Evolutionary conservation across 116 monocot genomes (phyloP), one percentile per base, ranked within the genome.

Genomic region (Trichopus zeylanicus): DNA sequence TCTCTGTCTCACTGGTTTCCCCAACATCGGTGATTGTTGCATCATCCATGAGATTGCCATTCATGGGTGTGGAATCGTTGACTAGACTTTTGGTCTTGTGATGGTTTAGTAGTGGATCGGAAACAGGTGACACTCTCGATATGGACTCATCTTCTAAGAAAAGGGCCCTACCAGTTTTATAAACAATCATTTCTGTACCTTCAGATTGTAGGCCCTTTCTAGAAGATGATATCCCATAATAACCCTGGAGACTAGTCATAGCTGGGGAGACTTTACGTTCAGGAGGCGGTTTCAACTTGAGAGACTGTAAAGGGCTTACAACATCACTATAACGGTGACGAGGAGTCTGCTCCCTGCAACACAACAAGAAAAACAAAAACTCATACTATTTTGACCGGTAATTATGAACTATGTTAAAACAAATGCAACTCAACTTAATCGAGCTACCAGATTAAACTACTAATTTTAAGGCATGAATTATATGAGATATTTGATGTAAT

Each of bases 211-310:
- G 53, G 1, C 53, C 49, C 13, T 23, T 72, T 51, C 67, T 81
- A 46, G 68, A 62, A 23, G 84, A 67, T 23, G 81, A 48, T 31
- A 83, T 71, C 32, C 80, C 74, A 67, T 88, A 83, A 48, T 83
- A 88, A 55, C 80, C 80, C 69, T 83, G 88, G 48, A 88, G 66
- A 39, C 48, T 77, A 68, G 73, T 88, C 88, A 83, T 88, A 29
- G 84, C 88, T 51, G 74, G 68, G 11, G 84, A 80, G 37, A 73
- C 56, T 57, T 58, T 57, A 13, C 51, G 59, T 21, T 18, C 57
- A 30, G 57, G 32, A 19, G 79, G 32, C 38, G 79, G 32, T 32
- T 70, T 82, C 61, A 65, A 31, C 19, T 63, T 75, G 7, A 81
- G 69, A 4, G 74, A 68, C 30, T 77, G 62, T 35, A 87, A 62